Evolutionary conservation across 2,329 filamentous ascomycete species (phyloP), one percentile per base, ranked within the genome.

Genomic region (Fusarium concolor): DNA sequence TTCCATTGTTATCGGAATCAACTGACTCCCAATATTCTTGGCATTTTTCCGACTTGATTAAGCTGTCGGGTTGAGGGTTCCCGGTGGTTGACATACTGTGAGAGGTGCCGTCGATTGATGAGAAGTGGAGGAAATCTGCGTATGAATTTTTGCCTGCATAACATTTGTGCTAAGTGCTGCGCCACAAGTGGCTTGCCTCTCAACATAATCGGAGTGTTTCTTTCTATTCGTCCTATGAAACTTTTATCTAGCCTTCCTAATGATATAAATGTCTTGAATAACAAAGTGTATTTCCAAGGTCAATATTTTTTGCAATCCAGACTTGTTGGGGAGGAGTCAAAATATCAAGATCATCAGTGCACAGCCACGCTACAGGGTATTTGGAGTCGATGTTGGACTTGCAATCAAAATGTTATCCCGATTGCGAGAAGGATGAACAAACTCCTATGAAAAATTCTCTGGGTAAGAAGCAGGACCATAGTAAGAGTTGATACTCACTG

Each of bases 1-100:
- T 94, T 74, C 93, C 92, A 71, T 91, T 86, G 45, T 82, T 78
- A 50, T 83, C 79, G 41, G 83, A 80, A 3, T 78, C 76, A 52
- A 83, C 72, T 22, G 74, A 71, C 52, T 84, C 74, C 85, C 85
- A 87, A 75, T 87, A 87, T 24, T 75, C 71, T 17, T 77, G 77
- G 15, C 79, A 78, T 45, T 79, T 78, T 14, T 75, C 75, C 3
- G 72, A 72, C 53, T 73, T 75, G 60, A 82, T 79, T 12, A 73
- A 67, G 12, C 76, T 73, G 53, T 82, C 79, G n/a, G 78, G 51
- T 6, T 7, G 38, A 4, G 41, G 22, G 7, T 14, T 5, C 11
- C 7, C 8, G 1, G 39, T 10, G 24, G 20, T 35, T 7, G 59
- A 33, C 69, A 71, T 71, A 22, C 1, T 56, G 35, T 10, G 26